Evolutionary conservation across 2,329 filamentous ascomycete genomes (phyloP).

Genomic region (Trichoderma asperellum): DNA sequence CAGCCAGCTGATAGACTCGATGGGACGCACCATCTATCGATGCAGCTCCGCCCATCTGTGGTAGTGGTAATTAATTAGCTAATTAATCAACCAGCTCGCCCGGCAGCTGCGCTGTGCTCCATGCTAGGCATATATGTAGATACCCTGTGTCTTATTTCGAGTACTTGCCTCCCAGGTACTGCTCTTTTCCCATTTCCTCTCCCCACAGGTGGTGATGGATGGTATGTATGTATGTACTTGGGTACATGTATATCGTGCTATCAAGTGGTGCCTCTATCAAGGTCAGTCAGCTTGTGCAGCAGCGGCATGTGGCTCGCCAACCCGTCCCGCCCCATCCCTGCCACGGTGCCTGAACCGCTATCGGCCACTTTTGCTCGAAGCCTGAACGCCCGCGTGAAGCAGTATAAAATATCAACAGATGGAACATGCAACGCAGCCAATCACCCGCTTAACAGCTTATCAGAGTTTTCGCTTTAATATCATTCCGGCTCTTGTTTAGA

Average conservation of each 20-base stretch:
- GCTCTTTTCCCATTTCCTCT: not conserved
- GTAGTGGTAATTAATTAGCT: not conserved
- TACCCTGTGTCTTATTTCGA: not conserved
- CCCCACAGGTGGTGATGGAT: not conserved
- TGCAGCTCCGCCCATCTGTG: constrained; percentile 11
- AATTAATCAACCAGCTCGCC: not conserved
- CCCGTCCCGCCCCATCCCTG: not conserved
- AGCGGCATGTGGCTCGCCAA: not conserved
- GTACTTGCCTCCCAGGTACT: constrained; percentile 9
- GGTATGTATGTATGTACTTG: not conserved
- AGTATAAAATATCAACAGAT: not conserved
- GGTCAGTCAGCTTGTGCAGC: not conserved
- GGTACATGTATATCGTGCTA: not conserved
- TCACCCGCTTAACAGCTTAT: not conserved
- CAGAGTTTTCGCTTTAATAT: not conserved
- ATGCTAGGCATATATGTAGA: not conserved
- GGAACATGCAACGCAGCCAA: not conserved
- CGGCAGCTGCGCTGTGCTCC: not conserved
- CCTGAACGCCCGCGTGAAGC: constrained; percentile 1
- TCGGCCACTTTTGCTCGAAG: not conserved
- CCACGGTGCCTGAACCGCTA: constrained; percentile 17
- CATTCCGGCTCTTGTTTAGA: not conserved
- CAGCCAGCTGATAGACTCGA: not conserved
- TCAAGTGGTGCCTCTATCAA: not conserved
- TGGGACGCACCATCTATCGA: constrained; percentile 4